phyloP scores from a whole-genome alignment of 148 eudicot species.

The Silene latifolia region DNA sequence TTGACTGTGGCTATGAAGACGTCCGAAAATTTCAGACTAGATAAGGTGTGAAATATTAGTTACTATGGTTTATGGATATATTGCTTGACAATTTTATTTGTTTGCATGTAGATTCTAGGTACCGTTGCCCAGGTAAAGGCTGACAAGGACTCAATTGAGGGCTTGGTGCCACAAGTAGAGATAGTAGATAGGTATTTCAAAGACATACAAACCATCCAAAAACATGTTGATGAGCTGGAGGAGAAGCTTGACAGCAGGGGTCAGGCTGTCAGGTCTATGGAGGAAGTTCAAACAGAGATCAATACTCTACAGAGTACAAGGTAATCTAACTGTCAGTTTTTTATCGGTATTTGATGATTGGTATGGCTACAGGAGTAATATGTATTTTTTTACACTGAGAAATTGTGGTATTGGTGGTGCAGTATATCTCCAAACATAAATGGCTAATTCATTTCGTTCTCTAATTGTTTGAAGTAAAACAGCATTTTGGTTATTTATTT shows the following conservation, averaged over 20 bases:
- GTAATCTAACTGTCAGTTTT: constrained; percentile 37
- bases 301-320: constrained; percentile 44
- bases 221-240: constrained; percentile 58
- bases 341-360: neutral
- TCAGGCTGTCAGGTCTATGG: constrained; percentile 51
- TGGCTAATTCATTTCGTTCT: neutral
- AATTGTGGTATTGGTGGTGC: neutral
- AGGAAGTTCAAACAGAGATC: constrained; percentile 64
- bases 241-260: constrained; percentile 57
- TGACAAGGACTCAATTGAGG: constrained; percentile 80
- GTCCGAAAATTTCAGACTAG: neutral
- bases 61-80: neutral
- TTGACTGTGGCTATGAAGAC: neutral
- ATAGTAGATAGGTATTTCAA: constrained; percentile 62
- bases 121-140: constrained; percentile 80
- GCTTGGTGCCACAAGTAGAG: constrained; percentile 64
- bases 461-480: neutral
- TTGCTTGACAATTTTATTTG: constrained; percentile 8
- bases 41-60: neutral
- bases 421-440: neutral
- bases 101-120: constrained; percentile 59
- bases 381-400: neutral
- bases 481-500: neutral
- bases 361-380: neutral
- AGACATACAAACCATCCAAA: constrained; percentile 55